phyloP scores from a whole-genome alignment of 768 basidiomycete genomes.

The Russula brevipes region DNA sequence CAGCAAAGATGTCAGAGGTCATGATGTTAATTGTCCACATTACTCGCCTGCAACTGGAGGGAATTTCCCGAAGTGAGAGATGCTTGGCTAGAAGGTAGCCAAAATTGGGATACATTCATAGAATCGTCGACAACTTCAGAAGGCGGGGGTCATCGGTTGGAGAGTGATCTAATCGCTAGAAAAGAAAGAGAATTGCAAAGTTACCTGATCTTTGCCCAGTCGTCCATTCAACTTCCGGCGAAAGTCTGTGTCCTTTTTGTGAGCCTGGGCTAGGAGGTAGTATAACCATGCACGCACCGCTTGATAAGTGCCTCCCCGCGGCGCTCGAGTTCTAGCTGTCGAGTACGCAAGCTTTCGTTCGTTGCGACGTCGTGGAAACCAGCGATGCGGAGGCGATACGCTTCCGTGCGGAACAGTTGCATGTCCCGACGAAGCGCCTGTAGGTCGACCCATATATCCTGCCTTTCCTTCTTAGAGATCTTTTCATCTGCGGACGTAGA shows the following conservation, averaged over 20 bases:
- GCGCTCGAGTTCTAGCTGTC: conserved; percentile 8
- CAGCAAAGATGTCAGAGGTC: not conserved
- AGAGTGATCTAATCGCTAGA: too few relatives aligned
- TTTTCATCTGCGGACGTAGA: not conserved
- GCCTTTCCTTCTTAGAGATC: conserved; percentile 6
- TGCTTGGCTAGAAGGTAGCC: not conserved
- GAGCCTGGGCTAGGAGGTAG: not conserved
- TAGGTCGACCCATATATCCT: conserved; percentile 2
- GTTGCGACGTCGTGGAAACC: not conserved
- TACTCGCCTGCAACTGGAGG: conserved; percentile 13
- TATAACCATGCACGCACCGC: not conserved
- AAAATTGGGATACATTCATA: not conserved
- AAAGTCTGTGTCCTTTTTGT: conserved; percentile 1
- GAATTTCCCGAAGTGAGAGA: not conserved
- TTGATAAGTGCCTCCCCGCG: conserved; percentile 14
- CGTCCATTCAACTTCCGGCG: conserved; percentile 13
- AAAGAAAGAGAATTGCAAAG: not conserved
- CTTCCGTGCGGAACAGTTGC: conserved; percentile 11
- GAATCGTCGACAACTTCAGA: not conserved
- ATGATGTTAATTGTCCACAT: not conserved
- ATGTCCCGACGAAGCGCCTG: conserved; percentile 9
- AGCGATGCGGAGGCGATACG: conserved; percentile 8
- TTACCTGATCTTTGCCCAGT: not conserved
- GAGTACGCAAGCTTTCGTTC: conserved; percentile 8
- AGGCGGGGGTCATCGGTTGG: not conserved